These are phyloP conservation scores for Angomonas ambiguus DNA, from an alignment of 208 protist species.

Conservation along the genomic window DNA sequence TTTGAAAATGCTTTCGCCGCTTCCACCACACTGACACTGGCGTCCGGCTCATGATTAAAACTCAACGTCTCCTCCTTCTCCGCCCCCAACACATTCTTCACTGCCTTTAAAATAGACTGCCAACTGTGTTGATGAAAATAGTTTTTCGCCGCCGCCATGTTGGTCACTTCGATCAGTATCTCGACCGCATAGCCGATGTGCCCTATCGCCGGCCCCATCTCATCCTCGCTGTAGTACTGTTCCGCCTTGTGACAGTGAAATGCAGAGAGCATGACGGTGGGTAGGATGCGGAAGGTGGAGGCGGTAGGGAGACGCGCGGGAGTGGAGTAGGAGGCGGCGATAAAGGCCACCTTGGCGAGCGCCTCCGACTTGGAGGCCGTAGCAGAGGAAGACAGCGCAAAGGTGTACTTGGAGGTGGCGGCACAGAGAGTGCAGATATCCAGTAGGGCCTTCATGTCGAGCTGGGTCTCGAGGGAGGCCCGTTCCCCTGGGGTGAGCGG, in stretches of 20 bases:
- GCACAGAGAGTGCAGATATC: slow-evolving; percentile 32
- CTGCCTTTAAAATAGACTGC: background rate
- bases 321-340: slow-evolving; percentile 27
- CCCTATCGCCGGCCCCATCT: slow-evolving; percentile 59
- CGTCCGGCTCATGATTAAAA: background rate
- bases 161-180: slow-evolving; percentile 31
- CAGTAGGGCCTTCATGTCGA: slow-evolving; percentile 29
- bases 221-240: slow-evolving; percentile 39
- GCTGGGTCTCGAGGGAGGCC: slow-evolving; percentile 17
- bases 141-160: slow-evolving; percentile 10
- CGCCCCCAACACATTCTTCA: slow-evolving; percentile 14
- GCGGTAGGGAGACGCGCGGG: slow-evolving; percentile 14
- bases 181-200: slow-evolving; percentile 54
- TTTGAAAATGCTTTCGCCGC: background rate
- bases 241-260: slow-evolving; percentile 63
- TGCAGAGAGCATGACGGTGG: slow-evolving; percentile 46
- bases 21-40: slow-evolving; percentile 3
- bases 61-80: background rate
- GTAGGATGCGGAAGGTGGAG: slow-evolving; percentile 33
- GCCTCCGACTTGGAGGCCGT: slow-evolving; percentile 38
- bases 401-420: slow-evolving; percentile 65
- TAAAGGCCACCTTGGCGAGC: slow-evolving; percentile 52
- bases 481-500: background rate
- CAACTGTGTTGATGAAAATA: slow-evolving; percentile 15
- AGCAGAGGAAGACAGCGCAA: slow-evolving; percentile 44